A percentile compares a stretch with the other conserved stretches of the same genome.
Evolutionary conservation across 345 rosid species (phyloP).

Genomic region (Arabidopsis suecica): DNA sequence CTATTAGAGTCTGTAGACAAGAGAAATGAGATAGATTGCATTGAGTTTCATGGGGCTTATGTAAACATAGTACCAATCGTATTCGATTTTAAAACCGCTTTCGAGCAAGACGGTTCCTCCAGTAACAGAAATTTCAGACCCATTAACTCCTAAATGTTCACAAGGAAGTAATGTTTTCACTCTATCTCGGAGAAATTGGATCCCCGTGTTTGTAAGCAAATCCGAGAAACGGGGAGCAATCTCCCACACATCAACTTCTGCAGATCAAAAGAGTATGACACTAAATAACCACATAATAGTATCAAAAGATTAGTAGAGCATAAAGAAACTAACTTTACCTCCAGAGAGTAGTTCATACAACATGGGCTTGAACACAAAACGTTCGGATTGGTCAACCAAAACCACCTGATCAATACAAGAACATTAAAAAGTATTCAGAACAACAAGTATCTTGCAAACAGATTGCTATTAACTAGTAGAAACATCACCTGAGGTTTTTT

Average conservation of each 20-base stretch:
- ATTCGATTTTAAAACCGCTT: constrained; percentile 79
- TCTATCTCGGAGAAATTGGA: constrained; percentile 77
- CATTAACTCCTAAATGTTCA: constrained; percentile 66
- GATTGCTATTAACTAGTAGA: background rate
- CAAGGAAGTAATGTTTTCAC: constrained; percentile 71
- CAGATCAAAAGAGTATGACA: constrained; percentile 26
- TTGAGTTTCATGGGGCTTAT: background rate
- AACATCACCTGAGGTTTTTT: constrained; percentile 55
- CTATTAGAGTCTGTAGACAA: constrained; percentile 12
- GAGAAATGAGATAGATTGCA: constrained; percentile 5
- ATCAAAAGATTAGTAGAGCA: constrained; percentile 16
- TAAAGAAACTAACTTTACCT: constrained; percentile 51
- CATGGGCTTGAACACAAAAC: constrained; percentile 97
- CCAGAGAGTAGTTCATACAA: constrained; percentile 90
- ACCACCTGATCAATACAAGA: constrained; percentile 58
- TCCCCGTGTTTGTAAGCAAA: constrained; percentile 73
- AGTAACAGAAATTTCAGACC: constrained; percentile 50
- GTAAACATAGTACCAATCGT: constrained; percentile 80
- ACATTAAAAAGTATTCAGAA: background rate
- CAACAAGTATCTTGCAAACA: constrained; percentile 4
- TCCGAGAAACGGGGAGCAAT: constrained; percentile 94
- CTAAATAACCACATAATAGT: constrained; percentile 19
- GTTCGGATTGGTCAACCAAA: constrained; percentile 92
- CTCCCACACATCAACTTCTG: constrained; percentile 99
- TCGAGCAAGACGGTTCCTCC: constrained; percentile 90